These are phyloP conservation scores for Aristolochia contorta DNA, from an alignment of 164 flowering plant genomes.

Conservation along the genomic window DNA sequence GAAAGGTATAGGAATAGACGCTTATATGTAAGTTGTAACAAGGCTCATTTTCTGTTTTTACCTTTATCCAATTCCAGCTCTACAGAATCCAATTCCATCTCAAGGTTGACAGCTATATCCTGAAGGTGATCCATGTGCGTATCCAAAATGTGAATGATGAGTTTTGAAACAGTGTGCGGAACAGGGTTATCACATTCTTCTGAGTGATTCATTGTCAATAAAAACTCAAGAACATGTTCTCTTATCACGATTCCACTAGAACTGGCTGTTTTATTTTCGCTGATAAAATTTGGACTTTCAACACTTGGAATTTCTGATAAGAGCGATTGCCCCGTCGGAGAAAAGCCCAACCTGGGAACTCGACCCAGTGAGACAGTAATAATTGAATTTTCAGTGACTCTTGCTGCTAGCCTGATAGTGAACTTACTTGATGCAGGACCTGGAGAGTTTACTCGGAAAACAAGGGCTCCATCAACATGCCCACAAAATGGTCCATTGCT, in stretches of 20 bases:
- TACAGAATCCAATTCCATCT: conserved; percentile 83
- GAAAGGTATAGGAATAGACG: too few relatives aligned
- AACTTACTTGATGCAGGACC: conserved; percentile 79
- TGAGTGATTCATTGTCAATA: conserved; percentile 94
- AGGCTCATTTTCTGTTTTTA: conserved; percentile 9
- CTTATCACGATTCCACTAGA: conserved; percentile 52
- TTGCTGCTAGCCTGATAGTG: conserved; percentile 79
- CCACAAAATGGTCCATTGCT: conserved; percentile 99
- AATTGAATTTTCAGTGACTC: conserved; percentile 76
- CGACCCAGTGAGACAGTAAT: conserved; percentile 94
- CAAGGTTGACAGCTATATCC: conserved; percentile 85
- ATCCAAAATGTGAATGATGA: conserved; percentile 80
- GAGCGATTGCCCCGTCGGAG: conserved; percentile 61
- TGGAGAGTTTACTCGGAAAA: conserved; percentile 88
- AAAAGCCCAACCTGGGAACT: conserved; percentile 90
- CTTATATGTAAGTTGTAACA: too few relatives aligned
- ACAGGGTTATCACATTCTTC: conserved; percentile 99
- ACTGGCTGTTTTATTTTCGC: conserved; percentile 32
- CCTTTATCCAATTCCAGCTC: conserved; percentile 93
- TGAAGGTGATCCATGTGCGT: conserved; percentile 94
- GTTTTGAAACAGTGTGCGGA: conserved; percentile 68
- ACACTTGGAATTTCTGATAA: conserved; percentile 86
- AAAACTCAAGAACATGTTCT: conserved; percentile 93
- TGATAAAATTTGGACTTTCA: conserved; percentile 39
- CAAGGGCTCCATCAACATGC: conserved; percentile 89